These are phyloP conservation scores for Boletus pseudo-olivaceus DNA, from an alignment of 768 basidiomycete species.

Conservation along the genomic window DNA sequence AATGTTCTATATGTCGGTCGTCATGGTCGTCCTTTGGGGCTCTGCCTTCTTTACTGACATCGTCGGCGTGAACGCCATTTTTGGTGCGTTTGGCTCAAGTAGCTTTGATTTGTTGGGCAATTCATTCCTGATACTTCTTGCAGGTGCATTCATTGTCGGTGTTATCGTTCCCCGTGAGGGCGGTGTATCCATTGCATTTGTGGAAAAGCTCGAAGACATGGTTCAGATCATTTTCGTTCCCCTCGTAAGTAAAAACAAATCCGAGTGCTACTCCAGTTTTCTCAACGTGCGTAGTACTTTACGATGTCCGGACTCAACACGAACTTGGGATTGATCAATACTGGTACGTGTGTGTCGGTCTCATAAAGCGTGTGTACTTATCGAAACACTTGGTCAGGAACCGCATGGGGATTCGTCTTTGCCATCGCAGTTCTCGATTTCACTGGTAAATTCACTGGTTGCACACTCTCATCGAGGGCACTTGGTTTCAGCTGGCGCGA, in stretches of 20 bases:
- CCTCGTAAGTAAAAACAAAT: conserved; percentile 48
- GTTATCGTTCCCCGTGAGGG: conserved; percentile 85
- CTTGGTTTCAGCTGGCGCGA: conserved; percentile 81
- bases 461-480: conserved; percentile 62
- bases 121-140: background rate
- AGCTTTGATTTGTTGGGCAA: background rate
- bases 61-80: conserved; percentile 92
- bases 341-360: conserved; percentile 42
- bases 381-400: conserved; percentile 38
- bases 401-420: conserved; percentile 86
- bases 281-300: conserved; percentile 65
- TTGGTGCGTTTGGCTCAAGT: conserved; percentile 46
- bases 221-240: conserved; percentile 88
- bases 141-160: conserved; percentile 81
- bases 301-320: conserved; percentile 92
- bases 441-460: conserved; percentile 85
- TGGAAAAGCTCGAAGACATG: conserved; percentile 94
- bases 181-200: conserved; percentile 77
- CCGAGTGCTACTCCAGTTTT: background rate
- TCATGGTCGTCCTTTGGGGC: conserved; percentile 76
- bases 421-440: conserved; percentile 79
- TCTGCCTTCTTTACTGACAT: conserved; percentile 93
- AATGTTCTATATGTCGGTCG: conserved; percentile 83
- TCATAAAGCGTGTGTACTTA: background rate
- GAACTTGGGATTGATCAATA: conserved; percentile 77